Base-by-base conservation (phyloP, 2,329 filamentous ascomycete genomes). In the Xylariaceae sp. region DNA sequence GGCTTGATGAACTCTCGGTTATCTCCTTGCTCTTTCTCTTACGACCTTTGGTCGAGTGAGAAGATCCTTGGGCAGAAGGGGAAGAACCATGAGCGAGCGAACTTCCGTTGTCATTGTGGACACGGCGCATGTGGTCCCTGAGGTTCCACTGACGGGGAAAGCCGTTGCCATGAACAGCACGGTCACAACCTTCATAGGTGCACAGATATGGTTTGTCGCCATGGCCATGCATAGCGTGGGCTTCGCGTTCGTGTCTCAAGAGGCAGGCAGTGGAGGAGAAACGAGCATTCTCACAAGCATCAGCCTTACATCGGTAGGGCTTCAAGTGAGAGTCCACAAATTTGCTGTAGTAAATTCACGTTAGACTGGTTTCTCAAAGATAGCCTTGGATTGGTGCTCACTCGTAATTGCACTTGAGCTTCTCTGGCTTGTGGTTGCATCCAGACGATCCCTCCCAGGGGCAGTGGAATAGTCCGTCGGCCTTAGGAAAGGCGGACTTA, bases 321-420 rank as follows among this genome's bases (percentile, higher is more conserved):
- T 94, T 95, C 60, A 96, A 68, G 69, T 97, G 91, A 19, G 91
- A 96, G 68, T 97, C 91, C 54, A 97, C 83, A 57, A 93, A 95
- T 77, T 97, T 97, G 78, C 90, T 95, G 62, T 37, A 15, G 36
- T 34, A 35, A 35, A 28, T 19, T 37, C 32, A 39, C 6, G 30
- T 32, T 13, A 38, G 28, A 28, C 22, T 11, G 17, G 16, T 17
- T 15, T 17, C 6, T 26, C n/a, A 24, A 19, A 18, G 9, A 19
- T 15, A 15, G 19, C 2, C 35, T n/a, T 33, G 30, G 6, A n/a
- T 6, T 6, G 33, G 12, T 12, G 43, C 88, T 79, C 84, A 95
- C 90, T 96, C 90, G 63, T 96, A 97, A 70, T 95, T 95, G 82
- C 91, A 96, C 79, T 96, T 96, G 56, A 97, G 86, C 72, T 94